Conservation (phyloP, 352 stramenopile genomes). For the Pythium diclinum region DNA sequence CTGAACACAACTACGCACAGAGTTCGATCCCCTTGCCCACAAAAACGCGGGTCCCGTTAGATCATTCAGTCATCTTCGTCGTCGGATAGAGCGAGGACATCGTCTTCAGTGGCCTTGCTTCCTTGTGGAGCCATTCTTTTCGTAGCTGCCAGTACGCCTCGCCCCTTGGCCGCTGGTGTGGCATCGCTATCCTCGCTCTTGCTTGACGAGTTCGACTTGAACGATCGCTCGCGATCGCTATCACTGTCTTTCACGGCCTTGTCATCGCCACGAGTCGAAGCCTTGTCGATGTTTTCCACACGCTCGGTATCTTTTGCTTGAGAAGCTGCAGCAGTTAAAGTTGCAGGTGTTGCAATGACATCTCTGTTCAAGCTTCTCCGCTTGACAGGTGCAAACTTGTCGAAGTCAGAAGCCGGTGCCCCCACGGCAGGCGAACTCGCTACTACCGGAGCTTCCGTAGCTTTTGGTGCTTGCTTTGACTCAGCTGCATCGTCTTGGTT, state of each 20-base stretch:
- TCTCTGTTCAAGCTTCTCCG: conserved; percentile 20
- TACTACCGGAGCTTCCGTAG: not conserved
- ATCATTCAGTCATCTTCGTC: conserved; percentile 23
- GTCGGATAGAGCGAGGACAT: conserved; percentile 27
- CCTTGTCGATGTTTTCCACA: conserved; percentile 9
- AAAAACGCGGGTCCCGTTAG: no score
- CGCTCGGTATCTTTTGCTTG: not conserved
- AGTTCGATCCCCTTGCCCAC: no score
- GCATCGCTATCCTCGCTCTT: conserved; percentile 3
- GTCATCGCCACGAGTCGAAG: not conserved
- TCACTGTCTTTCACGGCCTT: conserved; percentile 18
- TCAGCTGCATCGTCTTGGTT: not conserved
- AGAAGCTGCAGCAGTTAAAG: not conserved
- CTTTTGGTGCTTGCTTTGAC: not conserved
- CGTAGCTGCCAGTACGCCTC: conserved; percentile 4
- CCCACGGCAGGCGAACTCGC: not conserved
- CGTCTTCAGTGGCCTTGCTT: conserved; percentile 9
- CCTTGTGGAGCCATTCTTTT: conserved; percentile 2
- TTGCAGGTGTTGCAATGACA: not conserved
- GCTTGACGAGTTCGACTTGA: conserved; percentile 4
- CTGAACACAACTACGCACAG: no score
- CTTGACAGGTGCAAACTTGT: conserved; percentile 28
- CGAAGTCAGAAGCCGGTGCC: not conserved
- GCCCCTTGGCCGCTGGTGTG: not conserved
- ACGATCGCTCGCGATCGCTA: conserved; percentile 7